Evolutionary conservation across 495 filamentous ascomycete species (phyloP).

Genomic region (Lophiostoma macrostomum): DNA sequence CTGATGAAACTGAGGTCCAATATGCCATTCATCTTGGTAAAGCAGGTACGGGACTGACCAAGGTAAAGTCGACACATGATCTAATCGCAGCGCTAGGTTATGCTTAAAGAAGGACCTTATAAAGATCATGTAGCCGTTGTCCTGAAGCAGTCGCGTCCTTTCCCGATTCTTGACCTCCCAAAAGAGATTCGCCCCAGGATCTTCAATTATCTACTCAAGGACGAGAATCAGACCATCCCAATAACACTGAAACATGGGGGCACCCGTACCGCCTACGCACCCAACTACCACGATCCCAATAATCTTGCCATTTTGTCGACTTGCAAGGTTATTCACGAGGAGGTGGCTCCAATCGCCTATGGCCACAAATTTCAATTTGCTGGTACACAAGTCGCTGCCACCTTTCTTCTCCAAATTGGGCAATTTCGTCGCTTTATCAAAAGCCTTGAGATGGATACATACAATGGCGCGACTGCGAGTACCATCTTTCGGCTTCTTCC

Average conservation of each 20-base stretch:
- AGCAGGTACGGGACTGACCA: conserved; percentile 3
- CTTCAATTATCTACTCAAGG: neutral
- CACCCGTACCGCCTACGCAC: conserved; percentile 8
- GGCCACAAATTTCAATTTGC: conserved; percentile 13
- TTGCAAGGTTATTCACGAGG: conserved; percentile 8
- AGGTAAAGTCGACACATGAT: neutral
- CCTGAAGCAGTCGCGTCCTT: conserved; percentile 15
- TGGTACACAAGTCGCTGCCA: conserved; percentile 4
- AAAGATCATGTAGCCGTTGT: conserved; percentile 20
- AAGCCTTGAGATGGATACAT: conserved; percentile 5
- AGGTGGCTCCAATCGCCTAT: conserved; percentile 16
- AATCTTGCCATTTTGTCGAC: conserved; percentile 4
- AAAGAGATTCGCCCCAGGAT: conserved; percentile 3
- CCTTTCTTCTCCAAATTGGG: conserved; percentile 18
- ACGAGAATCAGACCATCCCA: conserved; percentile 2
- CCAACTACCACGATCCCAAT: conserved; percentile 3
- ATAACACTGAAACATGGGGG: conserved; percentile 4
- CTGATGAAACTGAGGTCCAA: conserved; percentile 22
- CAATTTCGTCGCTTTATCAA: neutral
- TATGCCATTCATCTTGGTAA: conserved; percentile 14
- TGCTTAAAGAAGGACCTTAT: conserved; percentile 15
- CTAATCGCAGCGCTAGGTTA: conserved; percentile 1
- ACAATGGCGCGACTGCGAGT: conserved; percentile 2
- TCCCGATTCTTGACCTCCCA: conserved; percentile 10
- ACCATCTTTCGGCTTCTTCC: conserved; percentile 12